Evolutionary conservation across 768 basidiomycete genomes (phyloP).

Genomic region (Suillus occidentalis): DNA sequence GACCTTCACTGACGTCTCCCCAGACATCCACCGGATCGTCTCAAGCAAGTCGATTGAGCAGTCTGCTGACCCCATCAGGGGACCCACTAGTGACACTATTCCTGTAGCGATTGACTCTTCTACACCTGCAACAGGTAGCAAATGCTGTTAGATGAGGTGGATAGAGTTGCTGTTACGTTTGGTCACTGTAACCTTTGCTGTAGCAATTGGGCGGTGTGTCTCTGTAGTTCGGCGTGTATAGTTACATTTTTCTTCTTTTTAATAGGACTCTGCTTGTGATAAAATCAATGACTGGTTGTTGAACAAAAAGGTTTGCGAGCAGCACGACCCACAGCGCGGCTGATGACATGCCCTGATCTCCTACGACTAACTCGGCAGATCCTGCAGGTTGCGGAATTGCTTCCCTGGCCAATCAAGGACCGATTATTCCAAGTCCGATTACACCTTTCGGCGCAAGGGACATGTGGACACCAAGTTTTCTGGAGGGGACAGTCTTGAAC

Average conservation of each 20-base stretch:
- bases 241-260: constrained; percentile 26
- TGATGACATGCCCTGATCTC: constrained; percentile 85
- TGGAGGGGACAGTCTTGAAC: constrained; percentile 93
- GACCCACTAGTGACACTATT: constrained; percentile 81
- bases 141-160: constrained; percentile 57
- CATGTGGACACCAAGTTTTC: constrained; percentile 88
- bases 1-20: neutral
- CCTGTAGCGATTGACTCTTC: constrained; percentile 71
- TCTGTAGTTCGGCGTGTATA: constrained; percentile 23
- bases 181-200: constrained; percentile 11
- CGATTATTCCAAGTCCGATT: constrained; percentile 78
- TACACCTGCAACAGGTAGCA: constrained; percentile 49
- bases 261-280: constrained; percentile 15
- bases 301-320: constrained; percentile 65
- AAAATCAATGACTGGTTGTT: neutral
- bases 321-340: constrained; percentile 80
- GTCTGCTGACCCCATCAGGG: constrained; percentile 72
- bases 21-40: constrained; percentile 97
- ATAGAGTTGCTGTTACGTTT: constrained; percentile 6
- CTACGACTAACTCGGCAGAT: constrained; percentile 89
- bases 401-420: constrained; percentile 87
- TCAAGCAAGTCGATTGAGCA: constrained; percentile 94
- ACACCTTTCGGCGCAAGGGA: constrained; percentile 61
- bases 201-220: constrained; percentile 11
- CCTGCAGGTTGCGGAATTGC: constrained; percentile 90